Percentiles rank a stretch among this genome's conserved stretches.
phyloP scores from a whole-genome alignment of 1,139 yeast genomes.

The Zygosaccharomyces pseudobailii region DNA sequence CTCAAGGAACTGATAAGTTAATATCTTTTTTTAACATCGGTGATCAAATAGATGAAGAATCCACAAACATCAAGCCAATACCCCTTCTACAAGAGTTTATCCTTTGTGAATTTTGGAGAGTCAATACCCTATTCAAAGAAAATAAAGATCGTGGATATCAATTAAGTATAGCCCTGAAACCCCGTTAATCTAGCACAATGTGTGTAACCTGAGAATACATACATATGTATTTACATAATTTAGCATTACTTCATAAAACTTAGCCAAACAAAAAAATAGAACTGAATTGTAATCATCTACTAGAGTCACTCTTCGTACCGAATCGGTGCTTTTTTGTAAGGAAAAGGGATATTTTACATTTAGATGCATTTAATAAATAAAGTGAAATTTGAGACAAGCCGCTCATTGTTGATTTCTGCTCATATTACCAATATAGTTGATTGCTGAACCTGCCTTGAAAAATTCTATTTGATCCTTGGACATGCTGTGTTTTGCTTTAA shows the following conservation, averaged over 20 bases:
- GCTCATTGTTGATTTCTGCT: constrained; percentile 27
- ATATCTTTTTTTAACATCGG: constrained; percentile 34
- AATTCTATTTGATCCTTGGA: constrained; percentile 92
- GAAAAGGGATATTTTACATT: background rate
- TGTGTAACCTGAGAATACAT: no score
- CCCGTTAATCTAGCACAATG: constrained; percentile 6
- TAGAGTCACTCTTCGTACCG: no score
- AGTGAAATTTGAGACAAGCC: background rate
- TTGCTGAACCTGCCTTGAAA: constrained; percentile 96
- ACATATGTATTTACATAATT: background rate
- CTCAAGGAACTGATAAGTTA: constrained; percentile 19
- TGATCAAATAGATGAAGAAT: constrained; percentile 27
- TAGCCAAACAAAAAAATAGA: background rate
- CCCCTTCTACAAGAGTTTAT: constrained; percentile 53
- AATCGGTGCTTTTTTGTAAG: background rate
- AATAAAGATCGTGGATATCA: constrained; percentile 72
- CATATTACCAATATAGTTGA: constrained; percentile 79
- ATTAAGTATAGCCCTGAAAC: constrained; percentile 47
- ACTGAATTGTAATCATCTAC: background rate
- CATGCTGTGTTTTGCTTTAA: constrained; percentile 89
- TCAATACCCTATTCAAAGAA: constrained; percentile 52
- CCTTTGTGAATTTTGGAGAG: constrained; percentile 65
- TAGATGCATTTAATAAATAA: constrained; percentile 3
- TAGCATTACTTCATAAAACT: no score
- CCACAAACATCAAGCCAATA: constrained; percentile 28